Percentiles rank a stretch among this genome's conserved stretches.
Conservation (phyloP, 495 filamentous ascomycete genomes). For the Talaromyces thailandensis region DNA sequence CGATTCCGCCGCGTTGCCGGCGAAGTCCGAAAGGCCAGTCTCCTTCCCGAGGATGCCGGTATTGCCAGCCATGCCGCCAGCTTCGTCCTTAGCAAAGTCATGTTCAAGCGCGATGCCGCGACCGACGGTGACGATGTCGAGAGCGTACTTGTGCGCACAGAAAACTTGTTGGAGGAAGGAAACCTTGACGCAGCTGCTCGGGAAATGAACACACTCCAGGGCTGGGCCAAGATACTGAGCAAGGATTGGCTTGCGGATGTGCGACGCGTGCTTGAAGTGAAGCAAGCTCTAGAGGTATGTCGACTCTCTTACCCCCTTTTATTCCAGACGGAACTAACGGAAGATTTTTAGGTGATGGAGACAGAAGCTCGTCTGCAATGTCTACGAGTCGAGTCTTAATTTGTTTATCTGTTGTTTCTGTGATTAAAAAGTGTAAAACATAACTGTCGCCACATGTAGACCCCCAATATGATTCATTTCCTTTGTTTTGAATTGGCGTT, state of each 20-base stretch:
- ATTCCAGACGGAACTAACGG: neutral
- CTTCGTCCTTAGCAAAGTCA: conserved; percentile 75
- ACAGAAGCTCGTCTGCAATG: conserved; percentile 42
- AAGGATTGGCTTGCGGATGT: conserved; percentile 89
- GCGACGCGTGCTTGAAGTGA: conserved; percentile 81
- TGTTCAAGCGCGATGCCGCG: conserved; percentile 89
- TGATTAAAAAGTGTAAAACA: conserved; percentile 3
- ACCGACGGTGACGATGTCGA: conserved; percentile 87
- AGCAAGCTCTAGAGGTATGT: conserved; percentile 89
- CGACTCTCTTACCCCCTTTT: neutral
- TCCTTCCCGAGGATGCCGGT: conserved; percentile 87
- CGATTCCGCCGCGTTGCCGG: conserved; percentile 89
- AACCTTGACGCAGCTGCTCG: conserved; percentile 82
- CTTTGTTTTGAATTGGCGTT: conserved; percentile 11
- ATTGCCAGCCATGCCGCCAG: conserved; percentile 88
- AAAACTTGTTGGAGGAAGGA: conserved; percentile 83
- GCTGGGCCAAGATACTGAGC: conserved; percentile 90
- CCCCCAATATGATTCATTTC: conserved; percentile 21
- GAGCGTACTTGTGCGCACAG: conserved; percentile 80
- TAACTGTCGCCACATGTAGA: conserved; percentile 7
- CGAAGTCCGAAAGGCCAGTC: conserved; percentile 87
- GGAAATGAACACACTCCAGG: conserved; percentile 85
- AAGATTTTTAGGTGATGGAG: conserved; percentile 36
- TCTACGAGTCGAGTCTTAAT: conserved; percentile 33
- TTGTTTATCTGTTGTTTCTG: neutral